Evolutionary conservation across 1,284 basidiomycete genomes (phyloP).

Genomic region (Stygiomarasmius scandens): DNA sequence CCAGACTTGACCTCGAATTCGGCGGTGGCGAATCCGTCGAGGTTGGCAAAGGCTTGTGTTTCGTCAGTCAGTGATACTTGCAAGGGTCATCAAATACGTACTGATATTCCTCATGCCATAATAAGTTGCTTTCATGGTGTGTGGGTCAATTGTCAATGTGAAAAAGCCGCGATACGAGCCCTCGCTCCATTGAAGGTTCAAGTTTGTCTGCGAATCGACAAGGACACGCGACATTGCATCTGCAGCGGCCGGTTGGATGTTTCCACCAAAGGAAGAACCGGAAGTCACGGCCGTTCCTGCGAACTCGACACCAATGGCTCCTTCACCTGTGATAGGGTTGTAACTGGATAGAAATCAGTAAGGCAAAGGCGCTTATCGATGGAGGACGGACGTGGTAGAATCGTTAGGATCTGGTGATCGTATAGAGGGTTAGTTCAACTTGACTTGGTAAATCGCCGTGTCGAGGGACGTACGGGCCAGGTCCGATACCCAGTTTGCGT

Average conservation of each 20-base stretch:
- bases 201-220: conserved; percentile 45
- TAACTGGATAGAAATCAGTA: conserved; percentile 37
- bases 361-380: background rate
- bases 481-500: conserved; percentile 67
- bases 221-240: conserved; percentile 44
- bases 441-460: too few relatives aligned
- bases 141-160: conserved; percentile 49
- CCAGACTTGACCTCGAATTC: conserved; percentile 47
- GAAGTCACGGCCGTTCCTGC: conserved; percentile 69
- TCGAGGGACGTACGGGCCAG: conserved; percentile 48
- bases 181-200: conserved; percentile 67
- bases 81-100: too few relatives aligned
- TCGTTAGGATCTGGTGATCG: conserved; percentile 46
- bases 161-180: conserved; percentile 67
- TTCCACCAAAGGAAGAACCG: conserved; percentile 50
- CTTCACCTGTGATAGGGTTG: conserved; percentile 53
- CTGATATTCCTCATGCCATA: conserved; percentile 62
- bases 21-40: conserved; percentile 52
- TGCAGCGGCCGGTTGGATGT: conserved; percentile 41
- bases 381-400: conserved; percentile 42
- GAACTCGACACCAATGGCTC: conserved; percentile 67
- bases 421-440: too few relatives aligned
- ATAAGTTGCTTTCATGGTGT: conserved; percentile 55
- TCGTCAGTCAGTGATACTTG: background rate
- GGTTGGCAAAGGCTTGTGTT: conserved; percentile 43